Conservation (phyloP, 306 rosid genomes). For the Malus sylvestris region DNA sequence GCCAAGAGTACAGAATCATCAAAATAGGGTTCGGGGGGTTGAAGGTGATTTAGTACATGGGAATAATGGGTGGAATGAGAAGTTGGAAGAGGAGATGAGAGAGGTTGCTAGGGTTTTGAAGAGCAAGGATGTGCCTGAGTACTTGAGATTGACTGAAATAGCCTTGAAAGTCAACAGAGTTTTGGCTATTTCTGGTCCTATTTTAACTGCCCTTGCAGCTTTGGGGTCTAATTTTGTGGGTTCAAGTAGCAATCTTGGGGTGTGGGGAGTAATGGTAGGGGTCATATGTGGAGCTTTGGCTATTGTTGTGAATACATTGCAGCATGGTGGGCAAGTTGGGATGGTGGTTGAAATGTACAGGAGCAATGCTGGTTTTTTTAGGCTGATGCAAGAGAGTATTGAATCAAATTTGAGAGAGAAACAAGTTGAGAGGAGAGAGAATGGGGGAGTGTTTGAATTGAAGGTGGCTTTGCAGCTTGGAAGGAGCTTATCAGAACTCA, state of each 20-base stretch:
- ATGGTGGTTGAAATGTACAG: constrained; percentile 81
- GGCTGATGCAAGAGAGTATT: constrained; percentile 57
- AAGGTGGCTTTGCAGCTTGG: constrained; percentile 63
- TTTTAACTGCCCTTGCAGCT: constrained; percentile 51
- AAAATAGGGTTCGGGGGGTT: constrained; percentile 1
- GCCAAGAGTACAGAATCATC: constrained; percentile 35
- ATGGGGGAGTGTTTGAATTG: constrained; percentile 54
- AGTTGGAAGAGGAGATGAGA: constrained; percentile 57
- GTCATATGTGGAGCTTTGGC: constrained; percentile 62
- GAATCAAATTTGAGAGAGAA: constrained; percentile 36
- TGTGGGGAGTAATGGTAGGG: constrained; percentile 47
- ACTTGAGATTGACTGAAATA: constrained; percentile 34
- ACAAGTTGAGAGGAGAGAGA: constrained; percentile 46
- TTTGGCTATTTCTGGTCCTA: constrained; percentile 60
- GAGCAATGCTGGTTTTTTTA: constrained; percentile 44
- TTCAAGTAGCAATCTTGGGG: not conserved
- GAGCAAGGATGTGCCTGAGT: constrained; percentile 46
- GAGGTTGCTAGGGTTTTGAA: constrained; percentile 27
- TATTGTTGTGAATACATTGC: constrained; percentile 47
- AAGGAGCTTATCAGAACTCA: constrained; percentile 53
- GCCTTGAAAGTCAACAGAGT: constrained; percentile 40
- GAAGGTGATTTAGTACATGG: not conserved
- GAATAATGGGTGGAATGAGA: constrained; percentile 53
- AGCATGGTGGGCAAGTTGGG: constrained; percentile 85
- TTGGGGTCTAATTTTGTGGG: constrained; percentile 44